phyloP scores from a whole-genome alignment of 176 grass and related monocot genomes.

The Luzula sylvatica region DNA sequence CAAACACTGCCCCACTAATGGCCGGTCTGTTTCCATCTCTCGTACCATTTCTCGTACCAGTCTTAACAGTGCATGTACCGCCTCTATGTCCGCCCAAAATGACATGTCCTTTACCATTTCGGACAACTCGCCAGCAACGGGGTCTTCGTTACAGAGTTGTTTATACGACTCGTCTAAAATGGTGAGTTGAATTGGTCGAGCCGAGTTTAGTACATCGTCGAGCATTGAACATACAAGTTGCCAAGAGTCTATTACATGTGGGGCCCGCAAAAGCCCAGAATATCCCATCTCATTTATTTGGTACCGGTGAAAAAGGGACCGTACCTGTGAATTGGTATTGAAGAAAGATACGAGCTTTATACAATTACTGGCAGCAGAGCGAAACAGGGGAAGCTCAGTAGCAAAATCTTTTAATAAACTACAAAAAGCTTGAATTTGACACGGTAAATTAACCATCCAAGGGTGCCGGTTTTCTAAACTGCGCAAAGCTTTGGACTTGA shows the following conservation, averaged over 20 bases:
- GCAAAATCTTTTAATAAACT: constrained; percentile 49
- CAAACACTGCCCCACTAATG: constrained; percentile 71
- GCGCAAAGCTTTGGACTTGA: constrained; percentile 55
- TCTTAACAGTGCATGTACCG: constrained; percentile 39
- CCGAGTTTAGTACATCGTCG: constrained; percentile 37
- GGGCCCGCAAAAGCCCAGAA: constrained; percentile 34
- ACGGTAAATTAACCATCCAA: constrained; percentile 67
- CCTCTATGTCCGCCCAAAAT: constrained; percentile 63
- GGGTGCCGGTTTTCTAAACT: constrained; percentile 53
- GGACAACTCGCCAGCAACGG: constrained; percentile 36
- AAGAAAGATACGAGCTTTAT: constrained; percentile 56
- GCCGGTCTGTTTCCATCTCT: constrained; percentile 68
- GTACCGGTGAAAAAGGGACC: constrained; percentile 52
- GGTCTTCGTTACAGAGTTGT: constrained; percentile 42
- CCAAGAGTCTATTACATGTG: constrained; percentile 21
- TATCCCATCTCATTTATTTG: constrained; percentile 58
- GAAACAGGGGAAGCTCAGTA: constrained; percentile 48
- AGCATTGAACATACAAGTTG: constrained; percentile 42
- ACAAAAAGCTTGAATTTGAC: constrained; percentile 56
- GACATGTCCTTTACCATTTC: constrained; percentile 41
- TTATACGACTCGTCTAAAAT: constrained; percentile 52
- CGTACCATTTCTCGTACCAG: constrained; percentile 52
- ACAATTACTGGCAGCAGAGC: constrained; percentile 29
- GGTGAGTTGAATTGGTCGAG: constrained; percentile 34
- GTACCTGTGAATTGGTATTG: constrained; percentile 41